Base-by-base conservation (phyloP, 2,329 filamentous ascomycete genomes). In the Westerdykella ornata region DNA sequence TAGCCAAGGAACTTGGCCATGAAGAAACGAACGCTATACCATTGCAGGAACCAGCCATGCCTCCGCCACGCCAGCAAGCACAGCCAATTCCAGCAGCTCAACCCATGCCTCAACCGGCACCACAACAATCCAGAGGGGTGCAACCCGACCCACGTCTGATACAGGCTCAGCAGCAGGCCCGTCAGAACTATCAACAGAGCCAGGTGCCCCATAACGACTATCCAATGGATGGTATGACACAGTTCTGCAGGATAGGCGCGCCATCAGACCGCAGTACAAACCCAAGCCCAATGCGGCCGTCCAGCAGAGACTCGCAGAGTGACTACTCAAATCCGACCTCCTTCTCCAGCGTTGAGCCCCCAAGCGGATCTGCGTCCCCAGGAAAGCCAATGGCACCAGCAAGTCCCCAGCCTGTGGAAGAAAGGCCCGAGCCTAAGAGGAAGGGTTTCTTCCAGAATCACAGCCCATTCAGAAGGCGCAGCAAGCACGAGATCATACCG, bases 211-310 rank as follows among this genome's bases (percentile, higher is more conserved):
- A 96, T 56, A 94, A 97, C 54, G 88, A 92, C 8, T 96, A 96
- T 62, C 89, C 90, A 0, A 80, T 84, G 65, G 90, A 97, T 61
- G 90, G 89, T 4, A 97, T 97, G 88, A 96, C 90, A 0, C 94
- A 97, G 79, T 84, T 96, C 48, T 97, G 90, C 67, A 81, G 88
- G 45, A 82, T 85, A 30, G 84, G 81, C 3, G 77, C 82, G 30
- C 76, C 76, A 37, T 83, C 80, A n/a, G 81, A 82, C 68, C 78
- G 69, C 66, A 88, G 75, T 67, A 83, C 82, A 4, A 75, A 76
- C 16, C 80, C 77, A 34, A 83, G 80, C 47, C 78, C 81, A 17
- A 81, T 78, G 37, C 78, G 88, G 35, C 87, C 88, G 35, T 84
- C 84, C 12, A 95, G 88, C 63, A 80, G 85, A 50, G 89, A 94